A percentile compares a stretch with the other conserved stretches of the same genome.
These are phyloP conservation scores for Urostyla sp. DNA, from an alignment of 73 alveolate genomes.

Conservation along the genomic window DNA sequence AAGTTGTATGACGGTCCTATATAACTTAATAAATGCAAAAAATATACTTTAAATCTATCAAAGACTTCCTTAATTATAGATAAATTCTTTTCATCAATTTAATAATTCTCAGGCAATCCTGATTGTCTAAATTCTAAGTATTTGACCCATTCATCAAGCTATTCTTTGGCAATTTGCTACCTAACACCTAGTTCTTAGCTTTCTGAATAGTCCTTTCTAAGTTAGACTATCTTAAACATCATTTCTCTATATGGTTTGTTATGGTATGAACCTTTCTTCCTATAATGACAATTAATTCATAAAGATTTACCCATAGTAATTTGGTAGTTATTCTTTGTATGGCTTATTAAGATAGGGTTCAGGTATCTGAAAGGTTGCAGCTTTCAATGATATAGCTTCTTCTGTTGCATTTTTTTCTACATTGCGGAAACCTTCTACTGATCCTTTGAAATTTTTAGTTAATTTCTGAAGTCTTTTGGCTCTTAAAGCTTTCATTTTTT, in stretches of 20 bases:
- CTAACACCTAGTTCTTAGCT: conserved; percentile 37
- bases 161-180: conserved; percentile 45
- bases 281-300: too few species aligned
- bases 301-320: too few species aligned
- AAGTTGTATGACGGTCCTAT: conserved; percentile 48
- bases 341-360: too few species aligned
- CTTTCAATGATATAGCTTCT: too few species aligned
- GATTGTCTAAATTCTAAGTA: conserved; percentile 44
- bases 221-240: conserved; percentile 5
- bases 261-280: conserved; percentile 42
- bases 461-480: too few species aligned
- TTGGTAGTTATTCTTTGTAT: too few species aligned
- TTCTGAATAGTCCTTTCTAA: conserved; percentile 15
- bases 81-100: conserved; percentile 23
- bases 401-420: too few species aligned
- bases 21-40: not conserved
- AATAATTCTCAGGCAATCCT: conserved; percentile 44
- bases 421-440: too few species aligned
- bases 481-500: too few species aligned
- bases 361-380: too few species aligned
- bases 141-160: conserved; percentile 48
- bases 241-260: conserved; percentile 49
- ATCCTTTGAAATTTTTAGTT: too few species aligned
- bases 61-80: conserved; percentile 44
- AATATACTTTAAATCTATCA: conserved; percentile 56